phyloP scores from a whole-genome alignment of 345 rosid genomes.

The Passiflora organensis region DNA sequence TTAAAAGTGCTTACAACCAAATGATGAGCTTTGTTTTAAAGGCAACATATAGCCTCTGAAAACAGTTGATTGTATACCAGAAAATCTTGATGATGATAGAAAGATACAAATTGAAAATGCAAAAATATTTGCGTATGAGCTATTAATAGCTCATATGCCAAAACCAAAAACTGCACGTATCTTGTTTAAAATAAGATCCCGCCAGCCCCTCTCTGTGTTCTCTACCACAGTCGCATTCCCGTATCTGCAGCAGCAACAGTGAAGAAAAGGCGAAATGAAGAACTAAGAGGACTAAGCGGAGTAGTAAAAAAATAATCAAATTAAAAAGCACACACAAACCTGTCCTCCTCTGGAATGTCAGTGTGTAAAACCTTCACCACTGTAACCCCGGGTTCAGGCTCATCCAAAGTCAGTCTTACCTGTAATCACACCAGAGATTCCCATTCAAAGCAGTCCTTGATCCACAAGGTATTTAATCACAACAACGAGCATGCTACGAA shows the following conservation, averaged over 20 bases:
- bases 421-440: slow-evolving; percentile 32
- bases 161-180: slow-evolving; percentile 90
- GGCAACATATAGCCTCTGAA: too few relatives aligned
- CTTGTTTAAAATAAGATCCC: slow-evolving; percentile 79
- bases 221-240: slow-evolving; percentile 93
- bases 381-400: slow-evolving; percentile 83
- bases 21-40: not conserved
- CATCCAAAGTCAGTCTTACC: slow-evolving; percentile 68
- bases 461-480: too few relatives aligned
- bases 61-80: too few relatives aligned
- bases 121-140: too few relatives aligned
- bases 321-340: slow-evolving; percentile 36
- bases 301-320: too few relatives aligned
- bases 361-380: slow-evolving; percentile 63
- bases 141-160: slow-evolving; percentile 27
- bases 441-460: too few relatives aligned
- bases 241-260: slow-evolving; percentile 47
- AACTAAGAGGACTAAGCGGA: too few relatives aligned
- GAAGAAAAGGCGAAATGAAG: not conserved
- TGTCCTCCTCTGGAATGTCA: slow-evolving; percentile 89
- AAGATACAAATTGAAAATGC: too few relatives aligned
- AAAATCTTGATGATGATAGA: not conserved
- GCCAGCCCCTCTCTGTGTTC: slow-evolving; percentile 97
- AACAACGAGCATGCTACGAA: too few relatives aligned
- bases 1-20: not conserved